Evolutionary conservation across 2,329 filamentous ascomycete species (phyloP).

Genomic region (Stagonosporopsis tanaceti): DNA sequence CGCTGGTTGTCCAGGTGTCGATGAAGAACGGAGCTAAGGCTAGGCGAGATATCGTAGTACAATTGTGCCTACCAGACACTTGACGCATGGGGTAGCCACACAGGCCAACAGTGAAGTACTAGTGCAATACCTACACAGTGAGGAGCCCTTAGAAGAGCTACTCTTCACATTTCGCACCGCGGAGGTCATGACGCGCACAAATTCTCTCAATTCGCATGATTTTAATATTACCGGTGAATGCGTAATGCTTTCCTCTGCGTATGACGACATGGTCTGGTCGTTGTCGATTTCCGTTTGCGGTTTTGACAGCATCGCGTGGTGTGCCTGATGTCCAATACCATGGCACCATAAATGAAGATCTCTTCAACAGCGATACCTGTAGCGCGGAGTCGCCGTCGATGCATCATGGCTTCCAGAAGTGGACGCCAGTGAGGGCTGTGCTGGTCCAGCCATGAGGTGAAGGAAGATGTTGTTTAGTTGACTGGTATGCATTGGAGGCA

Average conservation of each 20-base stretch:
- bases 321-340: constrained; percentile 12
- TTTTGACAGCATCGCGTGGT: constrained; percentile 17
- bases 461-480: constrained; percentile 2
- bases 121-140: background rate
- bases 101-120: background rate
- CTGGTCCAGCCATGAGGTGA: constrained; percentile 1
- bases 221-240: constrained; percentile 3
- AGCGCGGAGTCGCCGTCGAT: background rate
- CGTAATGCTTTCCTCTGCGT: background rate
- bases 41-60: constrained; percentile 10
- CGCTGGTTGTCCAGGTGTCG: constrained; percentile 10
- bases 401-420: background rate
- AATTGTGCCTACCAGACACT: constrained; percentile 4
- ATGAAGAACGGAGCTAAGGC: constrained; percentile 8
- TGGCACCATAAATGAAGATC: constrained; percentile 8
- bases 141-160: background rate
- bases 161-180: background rate
- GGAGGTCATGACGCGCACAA: background rate
- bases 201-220: background rate
- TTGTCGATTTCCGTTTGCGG: constrained; percentile 14
- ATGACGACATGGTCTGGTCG: constrained; percentile 14
- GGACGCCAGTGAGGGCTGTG: background rate
- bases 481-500: background rate
- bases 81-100: background rate
- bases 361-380: background rate